Base-by-base conservation (phyloP, 139 green algal species). In the Volvox africanus region DNA sequence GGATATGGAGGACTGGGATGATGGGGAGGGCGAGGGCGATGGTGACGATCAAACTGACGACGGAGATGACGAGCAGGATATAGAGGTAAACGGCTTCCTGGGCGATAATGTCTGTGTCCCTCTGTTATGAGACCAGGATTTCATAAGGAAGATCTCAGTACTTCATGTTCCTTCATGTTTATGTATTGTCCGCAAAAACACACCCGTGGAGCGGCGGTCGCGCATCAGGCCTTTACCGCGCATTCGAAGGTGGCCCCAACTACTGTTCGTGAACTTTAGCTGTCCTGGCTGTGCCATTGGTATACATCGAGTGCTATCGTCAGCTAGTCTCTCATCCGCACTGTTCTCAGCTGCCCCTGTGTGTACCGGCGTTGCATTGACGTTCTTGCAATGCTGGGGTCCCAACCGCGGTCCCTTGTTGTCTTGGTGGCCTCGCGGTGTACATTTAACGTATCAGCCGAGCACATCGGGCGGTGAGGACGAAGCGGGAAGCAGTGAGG, bases 1-100 rank as follows among this genome's bases (percentile, higher is more conserved):
- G 26, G 96, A 97, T 84, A 92, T 97, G 75, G 96, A 97, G 90
- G 97, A 96, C 73, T 94, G 86, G 71, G 85, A 94, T 20, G 85
- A 92, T 30, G 85, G 71, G 3, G 33, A 37, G 16, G 82, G 87
- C 16, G 89, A 86, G 13, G 82, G 69, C 17, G 89, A 69, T 20
- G 88, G 83, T 9, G 92, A 93, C 50, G 80, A 94, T 37, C 92
- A 92, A 0, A 92, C 92, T 26, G 93, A 92, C 1, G 91, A 93
- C 44, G 88, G 33, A 5, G 84, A 92, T 50, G 94, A 96, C n/a
- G 88, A 84, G 12, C 91, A 93, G 68, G 77, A 93, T 22, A 93
- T 92, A 3, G 91, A 92, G 55, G 89, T 92, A 65, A 89, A 93
- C 65, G 78, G 78, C 50, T 24, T 73, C 5, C 2, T 3, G 65